A percentile compares a stretch with the other conserved stretches of the same genome.
Conservation (phyloP, 352 stramenopile species). For the Globisporangium solare region DNA sequence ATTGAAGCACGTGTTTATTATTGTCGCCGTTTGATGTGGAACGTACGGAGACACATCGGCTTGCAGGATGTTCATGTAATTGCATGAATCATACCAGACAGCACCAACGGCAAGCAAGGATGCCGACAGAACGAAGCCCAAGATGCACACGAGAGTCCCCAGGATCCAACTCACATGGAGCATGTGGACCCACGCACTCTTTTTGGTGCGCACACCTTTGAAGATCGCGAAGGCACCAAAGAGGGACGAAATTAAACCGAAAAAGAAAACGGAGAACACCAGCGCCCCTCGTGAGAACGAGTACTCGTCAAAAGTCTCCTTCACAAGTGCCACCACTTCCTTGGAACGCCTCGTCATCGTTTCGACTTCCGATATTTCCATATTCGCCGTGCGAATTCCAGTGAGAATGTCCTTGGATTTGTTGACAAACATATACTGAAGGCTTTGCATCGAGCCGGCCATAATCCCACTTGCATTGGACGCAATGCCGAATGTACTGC, state of each 20-base stretch:
- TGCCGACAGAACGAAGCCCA: conserved; percentile 72
- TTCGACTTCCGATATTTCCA: conserved; percentile 45
- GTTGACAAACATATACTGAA: conserved; percentile 45
- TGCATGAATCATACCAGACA: conserved; percentile 77
- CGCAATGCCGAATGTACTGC: conserved; percentile 21
- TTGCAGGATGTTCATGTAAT: conserved; percentile 80
- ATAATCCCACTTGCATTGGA: conserved; percentile 23
- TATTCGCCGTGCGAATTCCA: conserved; percentile 34
- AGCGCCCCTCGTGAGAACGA: conserved; percentile 71
- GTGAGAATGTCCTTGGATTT: conserved; percentile 32
- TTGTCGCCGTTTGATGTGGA: conserved; percentile 41
- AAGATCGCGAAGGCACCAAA: conserved; percentile 64
- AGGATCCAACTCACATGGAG: conserved; percentile 74
- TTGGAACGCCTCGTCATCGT: conserved; percentile 54
- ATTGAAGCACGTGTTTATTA: conserved; percentile 73
- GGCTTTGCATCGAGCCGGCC: conserved; percentile 19
- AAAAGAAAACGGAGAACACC: conserved; percentile 76
- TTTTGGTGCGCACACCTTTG: conserved; percentile 72
- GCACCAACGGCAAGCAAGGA: conserved; percentile 69
- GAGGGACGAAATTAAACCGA: conserved; percentile 61
- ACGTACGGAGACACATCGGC: conserved; percentile 71
- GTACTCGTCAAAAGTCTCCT: conserved; percentile 65
- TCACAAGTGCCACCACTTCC: conserved; percentile 49
- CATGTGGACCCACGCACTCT: conserved; percentile 67
- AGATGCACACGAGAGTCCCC: conserved; percentile 66